phyloP scores from a whole-genome alignment of 208 protist species.

The Lotmaria passim region DNA sequence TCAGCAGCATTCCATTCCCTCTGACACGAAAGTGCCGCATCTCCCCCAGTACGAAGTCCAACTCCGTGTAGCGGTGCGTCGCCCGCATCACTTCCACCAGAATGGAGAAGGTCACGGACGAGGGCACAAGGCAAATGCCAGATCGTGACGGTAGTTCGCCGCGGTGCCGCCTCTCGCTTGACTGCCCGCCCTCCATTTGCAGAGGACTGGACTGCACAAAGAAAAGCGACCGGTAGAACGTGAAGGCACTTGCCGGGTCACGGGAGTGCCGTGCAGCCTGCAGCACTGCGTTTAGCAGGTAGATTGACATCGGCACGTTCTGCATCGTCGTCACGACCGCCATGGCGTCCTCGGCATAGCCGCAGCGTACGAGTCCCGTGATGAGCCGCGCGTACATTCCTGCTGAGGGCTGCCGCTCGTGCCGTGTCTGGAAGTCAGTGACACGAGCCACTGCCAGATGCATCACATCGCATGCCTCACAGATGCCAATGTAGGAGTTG shows the following conservation, averaged over 20 bases:
- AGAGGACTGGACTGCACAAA: constrained; percentile 22
- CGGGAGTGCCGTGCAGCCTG: constrained; percentile 59
- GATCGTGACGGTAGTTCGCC: constrained; percentile 4
- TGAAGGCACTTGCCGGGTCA: constrained; percentile 71
- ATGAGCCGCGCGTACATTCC: constrained; percentile 71
- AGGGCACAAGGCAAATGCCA: constrained; percentile 30
- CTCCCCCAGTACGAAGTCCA: constrained; percentile 68
- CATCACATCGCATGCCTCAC: constrained; percentile 63
- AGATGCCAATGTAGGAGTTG: constrained; percentile 74
- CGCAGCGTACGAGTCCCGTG: constrained; percentile 64
- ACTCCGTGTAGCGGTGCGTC: constrained; percentile 33
- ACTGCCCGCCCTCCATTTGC: not conserved
- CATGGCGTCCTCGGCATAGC: constrained; percentile 64
- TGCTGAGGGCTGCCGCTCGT: constrained; percentile 63
- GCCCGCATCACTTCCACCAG: constrained; percentile 57
- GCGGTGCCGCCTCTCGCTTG: not conserved
- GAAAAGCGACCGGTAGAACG: constrained; percentile 63
- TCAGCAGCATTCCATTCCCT: constrained; percentile 57
- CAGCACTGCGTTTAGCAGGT: constrained; percentile 76
- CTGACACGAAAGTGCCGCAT: constrained; percentile 62
- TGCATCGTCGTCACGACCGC: constrained; percentile 67
- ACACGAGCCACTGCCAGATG: constrained; percentile 79
- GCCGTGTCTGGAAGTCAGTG: constrained; percentile 72
- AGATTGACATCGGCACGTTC: constrained; percentile 52
- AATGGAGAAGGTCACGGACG: constrained; percentile 69